These are phyloP conservation scores for Emydomyces testavorans DNA, from an alignment of 2,329 filamentous ascomycete genomes.

Conservation along the genomic window DNA sequence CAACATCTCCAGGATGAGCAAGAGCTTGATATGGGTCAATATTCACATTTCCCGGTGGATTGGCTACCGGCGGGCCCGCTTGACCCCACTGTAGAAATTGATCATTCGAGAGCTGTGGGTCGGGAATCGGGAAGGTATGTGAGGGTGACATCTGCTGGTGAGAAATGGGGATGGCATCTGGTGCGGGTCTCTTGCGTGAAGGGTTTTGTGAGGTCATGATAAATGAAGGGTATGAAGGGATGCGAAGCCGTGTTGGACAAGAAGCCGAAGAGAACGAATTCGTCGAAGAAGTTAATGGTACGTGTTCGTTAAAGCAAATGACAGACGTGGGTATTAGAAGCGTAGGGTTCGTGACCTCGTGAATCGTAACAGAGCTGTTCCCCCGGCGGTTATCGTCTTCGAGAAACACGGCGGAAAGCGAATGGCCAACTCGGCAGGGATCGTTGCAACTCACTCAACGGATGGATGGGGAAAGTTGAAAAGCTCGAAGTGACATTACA, in stretches of 20 bases:
- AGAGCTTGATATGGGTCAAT: conserved; percentile 30
- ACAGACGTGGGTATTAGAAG: conserved; percentile 1
- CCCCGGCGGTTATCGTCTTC: neutral
- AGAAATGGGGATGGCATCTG: conserved; percentile 55
- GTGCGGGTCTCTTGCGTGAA: conserved; percentile 60
- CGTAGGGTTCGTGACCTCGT: conserved; percentile 7
- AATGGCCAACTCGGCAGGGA: neutral
- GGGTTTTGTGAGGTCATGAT: conserved; percentile 34
- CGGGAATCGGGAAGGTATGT: conserved; percentile 33
- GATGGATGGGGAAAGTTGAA: neutral
- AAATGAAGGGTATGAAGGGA: neutral
- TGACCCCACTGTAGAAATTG: conserved; percentile 45
- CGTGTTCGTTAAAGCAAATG: neutral
- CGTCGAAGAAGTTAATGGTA: too few relatives aligned
- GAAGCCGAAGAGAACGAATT: neutral
- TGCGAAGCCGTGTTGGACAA: neutral
- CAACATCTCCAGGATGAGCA: conserved; percentile 36
- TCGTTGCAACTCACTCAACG: neutral
- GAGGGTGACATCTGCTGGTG: conserved; percentile 45
- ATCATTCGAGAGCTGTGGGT: conserved; percentile 38
- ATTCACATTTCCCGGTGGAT: conserved; percentile 26
- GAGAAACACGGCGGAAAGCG: neutral
- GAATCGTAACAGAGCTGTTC: neutral
- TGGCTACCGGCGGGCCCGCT: conserved; percentile 20
- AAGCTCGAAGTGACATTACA: neutral